Evolutionary conservation across 1,284 basidiomycete species (phyloP), one percentile per base, ranked within the genome.

Genomic region (Microbotryum scabiosae): DNA sequence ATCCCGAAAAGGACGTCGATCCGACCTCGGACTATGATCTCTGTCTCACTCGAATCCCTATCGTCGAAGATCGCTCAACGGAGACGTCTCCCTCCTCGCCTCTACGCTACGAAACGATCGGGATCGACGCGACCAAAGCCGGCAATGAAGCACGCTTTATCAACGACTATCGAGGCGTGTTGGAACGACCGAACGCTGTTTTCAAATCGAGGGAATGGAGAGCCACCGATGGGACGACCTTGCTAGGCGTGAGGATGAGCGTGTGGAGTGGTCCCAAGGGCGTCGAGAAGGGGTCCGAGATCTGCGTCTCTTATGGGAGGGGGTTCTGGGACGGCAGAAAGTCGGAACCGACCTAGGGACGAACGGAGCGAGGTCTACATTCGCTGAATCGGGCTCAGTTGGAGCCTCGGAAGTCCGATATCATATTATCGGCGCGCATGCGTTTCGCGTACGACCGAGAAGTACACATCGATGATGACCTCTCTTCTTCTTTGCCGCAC

Each of bases 231-330:
- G 55, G 54, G 7, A 47, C 21, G 26, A 52, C 43, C 44, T 56
- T 54, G 14, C 80, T 63, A 79, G 79, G 84, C 56, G 90, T 91
- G 80, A 78, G 84, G 57, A 91, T 93, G 81, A 81, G 84, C 66
- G 80, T 93, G 21, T 87, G 85, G 83, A 65, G 61, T 2, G 82
- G 79, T 56, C 80, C 80, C 60, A 78, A 81, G 44, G 77, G 76
- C 12, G 83, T 96, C 56, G 82, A 78, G 65, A 90, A 87, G 72
- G 88, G 88, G 2, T 84, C 90, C 18, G 92, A 96, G 75, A 81
- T 97, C 48, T 73, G 92, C 36, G 86, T 94, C 41, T 89, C 85
- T 25, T 96, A 96, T 72, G 91, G 91, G n/a, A 92, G 92, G 71
- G 80, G 82, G n/a, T 94, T 87, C 83, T 93, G 90, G 90, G 76